Evolutionary conservation across 192 early-diverging fungal species (phyloP).

Genomic region (Gamsiella multidivaricata): DNA sequence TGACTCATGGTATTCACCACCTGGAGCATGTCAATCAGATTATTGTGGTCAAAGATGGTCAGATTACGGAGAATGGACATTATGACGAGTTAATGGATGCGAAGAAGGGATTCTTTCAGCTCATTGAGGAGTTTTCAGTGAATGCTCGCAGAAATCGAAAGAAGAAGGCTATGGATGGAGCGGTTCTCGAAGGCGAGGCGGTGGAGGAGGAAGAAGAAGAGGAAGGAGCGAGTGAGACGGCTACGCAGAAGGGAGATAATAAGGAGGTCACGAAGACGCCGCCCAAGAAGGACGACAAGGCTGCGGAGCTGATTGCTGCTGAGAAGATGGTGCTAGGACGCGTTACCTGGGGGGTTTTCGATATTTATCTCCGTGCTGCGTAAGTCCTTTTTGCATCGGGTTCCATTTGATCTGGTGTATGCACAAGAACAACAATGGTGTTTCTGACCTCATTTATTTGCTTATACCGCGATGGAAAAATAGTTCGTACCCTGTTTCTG

Average conservation of each 20-base stretch:
- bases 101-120: constrained; percentile 62
- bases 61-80: constrained; percentile 69
- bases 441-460: too few relatives aligned
- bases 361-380: constrained; percentile 78
- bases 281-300: constrained; percentile 33
- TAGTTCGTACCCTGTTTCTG: constrained; percentile 59
- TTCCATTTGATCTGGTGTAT: not conserved
- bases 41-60: constrained; percentile 73
- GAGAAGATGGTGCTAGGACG: constrained; percentile 80
- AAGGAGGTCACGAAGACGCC: constrained; percentile 8
- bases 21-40: constrained; percentile 79
- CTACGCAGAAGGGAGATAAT: constrained; percentile 5
- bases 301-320: constrained; percentile 71
- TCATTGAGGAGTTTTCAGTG: constrained; percentile 67
- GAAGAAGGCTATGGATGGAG: not conserved
- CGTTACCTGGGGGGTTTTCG: not conserved
- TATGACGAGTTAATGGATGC: constrained; percentile 68
- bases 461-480: too few relatives aligned
- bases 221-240: constrained; percentile 15
- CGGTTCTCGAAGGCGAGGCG: constrained; percentile 22
- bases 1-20: constrained; percentile 83
- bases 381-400: constrained; percentile 9
- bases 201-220: constrained; percentile 22
- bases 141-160: constrained; percentile 20
- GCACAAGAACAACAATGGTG: too few relatives aligned